phyloP scores from a whole-genome alignment of 1,284 basidiomycete genomes.

The Leccinum pallidistipes region DNA sequence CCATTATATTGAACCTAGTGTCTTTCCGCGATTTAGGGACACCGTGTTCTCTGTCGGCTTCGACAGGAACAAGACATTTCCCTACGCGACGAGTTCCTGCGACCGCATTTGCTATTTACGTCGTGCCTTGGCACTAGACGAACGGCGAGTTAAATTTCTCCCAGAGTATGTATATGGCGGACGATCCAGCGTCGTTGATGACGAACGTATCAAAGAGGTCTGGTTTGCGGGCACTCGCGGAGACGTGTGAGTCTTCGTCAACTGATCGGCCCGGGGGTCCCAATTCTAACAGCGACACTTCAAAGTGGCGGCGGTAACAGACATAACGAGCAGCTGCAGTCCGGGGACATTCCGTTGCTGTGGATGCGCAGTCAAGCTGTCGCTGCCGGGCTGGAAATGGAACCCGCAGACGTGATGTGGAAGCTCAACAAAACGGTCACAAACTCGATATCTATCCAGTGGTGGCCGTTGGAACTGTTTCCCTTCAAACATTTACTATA shows the following conservation, averaged over 20 bases:
- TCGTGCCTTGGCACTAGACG: slow-evolving; percentile 39
- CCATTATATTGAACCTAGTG: neutral
- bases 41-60: slow-evolving; percentile 39
- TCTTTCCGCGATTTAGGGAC: slow-evolving; percentile 20
- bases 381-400: slow-evolving; percentile 23
- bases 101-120: slow-evolving; percentile 35
- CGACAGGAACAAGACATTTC: slow-evolving; percentile 26
- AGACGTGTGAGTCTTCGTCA: slow-evolving; percentile 33
- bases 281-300: slow-evolving; percentile 5
- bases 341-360: slow-evolving; percentile 33
- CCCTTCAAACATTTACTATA: slow-evolving; percentile 33
- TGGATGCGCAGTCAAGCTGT: slow-evolving; percentile 37
- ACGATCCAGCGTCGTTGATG: slow-evolving; percentile 9
- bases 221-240: slow-evolving; percentile 38
- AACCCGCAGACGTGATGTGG: slow-evolving; percentile 29
- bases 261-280: neutral
- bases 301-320: slow-evolving; percentile 34
- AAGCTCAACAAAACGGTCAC: slow-evolving; percentile 28
- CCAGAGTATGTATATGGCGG: slow-evolving; percentile 38
- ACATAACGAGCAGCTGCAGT: slow-evolving; percentile 28
- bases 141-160: slow-evolving; percentile 42
- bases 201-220: slow-evolving; percentile 34
- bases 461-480: slow-evolving; percentile 31
- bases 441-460: slow-evolving; percentile 21
- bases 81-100: slow-evolving; percentile 29